Base-by-base conservation (phyloP, 768 basidiomycete genomes). In the Serendipita sp. region DNA sequence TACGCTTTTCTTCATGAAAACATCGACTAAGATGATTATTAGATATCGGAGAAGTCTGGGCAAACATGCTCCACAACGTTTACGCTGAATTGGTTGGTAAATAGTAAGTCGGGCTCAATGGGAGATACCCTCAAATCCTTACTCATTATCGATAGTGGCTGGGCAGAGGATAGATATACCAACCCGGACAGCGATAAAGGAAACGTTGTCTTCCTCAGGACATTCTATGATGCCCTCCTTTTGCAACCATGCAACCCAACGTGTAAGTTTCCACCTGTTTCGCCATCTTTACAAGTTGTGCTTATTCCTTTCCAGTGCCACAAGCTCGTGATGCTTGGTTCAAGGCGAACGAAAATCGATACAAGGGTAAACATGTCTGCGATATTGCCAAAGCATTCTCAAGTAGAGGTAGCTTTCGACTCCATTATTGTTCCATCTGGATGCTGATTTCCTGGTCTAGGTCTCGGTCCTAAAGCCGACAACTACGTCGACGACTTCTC, bases 401-500 rank as follows among this genome's bases (percentile, higher is more conserved):
- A 8, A 27, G 18, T 18, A 8, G 58, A 15, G 23, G 23, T 23
- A 23, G 23, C 23, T 23, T 23, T 23, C 1, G 73, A 77, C 65
- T 71, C 72, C 65, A 45, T 29, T 3, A 67, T 69, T 2, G 66
- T 75, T 2, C 73, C 74, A 50, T 27, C 69, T 10, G 73, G 68
- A 13, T 75, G 74, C 69, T 63, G 44, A 45, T 23, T 23, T 23
- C 1, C 23, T 23, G 23, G 23, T 23, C 23, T 23, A 6, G 58
- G 37, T 11, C 58, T 50, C 16, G 48, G 48, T 8, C 18, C 48
- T 31, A 50, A 50, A 31, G 48, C 48, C n/a, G n/a, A 50, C 8
- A 31, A 68, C 68, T 70, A 70, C 67, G 66, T 64, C n/a, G 73
- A 77, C 64, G 72, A 73, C 66, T 44, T 23, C 4, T 66, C 69